Percentiles rank a stretch among this genome's conserved stretches.
These are phyloP conservation scores for Fusarium brachygibbosum DNA, from an alignment of 2,329 filamentous ascomycete species.

Conservation along the genomic window DNA sequence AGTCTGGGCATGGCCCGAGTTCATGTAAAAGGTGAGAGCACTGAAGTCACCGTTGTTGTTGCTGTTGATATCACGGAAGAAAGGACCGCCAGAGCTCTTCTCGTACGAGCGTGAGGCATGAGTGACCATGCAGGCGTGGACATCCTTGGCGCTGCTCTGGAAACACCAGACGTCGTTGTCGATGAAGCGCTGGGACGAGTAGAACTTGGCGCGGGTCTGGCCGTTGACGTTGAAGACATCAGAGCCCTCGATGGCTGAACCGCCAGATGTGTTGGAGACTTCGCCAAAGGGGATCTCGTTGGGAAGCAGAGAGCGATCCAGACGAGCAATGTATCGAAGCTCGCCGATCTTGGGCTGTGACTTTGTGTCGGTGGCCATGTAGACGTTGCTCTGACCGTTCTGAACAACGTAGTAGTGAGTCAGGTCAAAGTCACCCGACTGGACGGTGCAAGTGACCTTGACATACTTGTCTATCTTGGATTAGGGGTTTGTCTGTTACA, in stretches of 20 bases:
- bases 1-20: conserved; percentile 73
- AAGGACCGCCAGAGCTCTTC: conserved; percentile 74
- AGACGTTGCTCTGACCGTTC: conserved; percentile 71
- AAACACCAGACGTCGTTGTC: conserved; percentile 76
- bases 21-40: conserved; percentile 77
- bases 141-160: conserved; percentile 59
- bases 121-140: conserved; percentile 71
- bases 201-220: conserved; percentile 78
- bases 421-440: conserved; percentile 59
- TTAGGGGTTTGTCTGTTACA: conserved; percentile 10
- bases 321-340: conserved; percentile 73
- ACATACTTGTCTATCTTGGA: conserved; percentile 59
- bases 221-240: conserved; percentile 71
- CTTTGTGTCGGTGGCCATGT: conserved; percentile 73
- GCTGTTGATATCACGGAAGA: conserved; percentile 74
- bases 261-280: conserved; percentile 68
- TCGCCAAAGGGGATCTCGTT: conserved; percentile 67
- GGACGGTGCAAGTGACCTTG: conserved; percentile 72
- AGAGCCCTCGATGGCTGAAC: conserved; percentile 67
- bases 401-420: conserved; percentile 75
- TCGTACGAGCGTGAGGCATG: conserved; percentile 66
- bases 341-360: conserved; percentile 69
- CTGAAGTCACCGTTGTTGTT: conserved; percentile 72
- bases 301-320: conserved; percentile 65
- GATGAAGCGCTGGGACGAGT: conserved; percentile 77